Conservation (phyloP, 2,329 filamentous ascomycete genomes). For the Colletotrichum neosansevieriae region DNA sequence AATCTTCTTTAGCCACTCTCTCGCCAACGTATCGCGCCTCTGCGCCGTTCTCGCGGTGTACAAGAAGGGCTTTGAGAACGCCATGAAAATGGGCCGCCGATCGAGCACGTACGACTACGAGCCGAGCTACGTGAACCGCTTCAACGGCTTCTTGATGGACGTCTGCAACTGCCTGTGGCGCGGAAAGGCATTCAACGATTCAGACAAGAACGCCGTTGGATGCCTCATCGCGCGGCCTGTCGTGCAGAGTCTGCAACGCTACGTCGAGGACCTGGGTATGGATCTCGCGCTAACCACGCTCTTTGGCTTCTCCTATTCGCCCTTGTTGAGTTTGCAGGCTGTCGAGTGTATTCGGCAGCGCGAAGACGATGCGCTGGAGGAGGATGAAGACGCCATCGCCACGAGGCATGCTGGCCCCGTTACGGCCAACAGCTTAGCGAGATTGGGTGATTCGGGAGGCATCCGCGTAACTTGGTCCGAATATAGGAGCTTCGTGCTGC, state of each 20-base stretch:
- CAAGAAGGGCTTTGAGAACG: conserved; percentile 79
- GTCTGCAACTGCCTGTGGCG: conserved; percentile 88
- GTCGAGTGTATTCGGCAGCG: conserved; percentile 66
- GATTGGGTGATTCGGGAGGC: conserved; percentile 75
- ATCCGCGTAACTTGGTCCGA: conserved; percentile 77
- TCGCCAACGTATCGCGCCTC: conserved; percentile 74
- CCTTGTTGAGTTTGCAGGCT: conserved; percentile 67
- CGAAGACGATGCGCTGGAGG: conserved; percentile 66
- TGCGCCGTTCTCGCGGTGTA: conserved; percentile 78
- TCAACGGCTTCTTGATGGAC: conserved; percentile 90
- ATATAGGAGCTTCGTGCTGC: conserved; percentile 79
- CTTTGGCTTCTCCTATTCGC: conserved; percentile 71
- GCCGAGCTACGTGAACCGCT: conserved; percentile 72
- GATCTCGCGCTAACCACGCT: conserved; percentile 60
- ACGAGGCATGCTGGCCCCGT: conserved; percentile 75
- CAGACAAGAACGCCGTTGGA: conserved; percentile 72
- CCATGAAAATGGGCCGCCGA: conserved; percentile 55
- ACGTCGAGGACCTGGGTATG: conserved; percentile 62
- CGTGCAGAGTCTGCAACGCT: conserved; percentile 58
- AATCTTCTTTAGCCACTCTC: conserved; percentile 74
- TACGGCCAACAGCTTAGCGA: conserved; percentile 73
- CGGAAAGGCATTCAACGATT: conserved; percentile 74
- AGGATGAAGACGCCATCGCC: conserved; percentile 52
- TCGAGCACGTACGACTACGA: conserved; percentile 58
- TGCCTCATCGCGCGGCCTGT: conserved; percentile 62